Conservation (phyloP, 352 stramenopile genomes). For the Phytophthora crassamura region DNA sequence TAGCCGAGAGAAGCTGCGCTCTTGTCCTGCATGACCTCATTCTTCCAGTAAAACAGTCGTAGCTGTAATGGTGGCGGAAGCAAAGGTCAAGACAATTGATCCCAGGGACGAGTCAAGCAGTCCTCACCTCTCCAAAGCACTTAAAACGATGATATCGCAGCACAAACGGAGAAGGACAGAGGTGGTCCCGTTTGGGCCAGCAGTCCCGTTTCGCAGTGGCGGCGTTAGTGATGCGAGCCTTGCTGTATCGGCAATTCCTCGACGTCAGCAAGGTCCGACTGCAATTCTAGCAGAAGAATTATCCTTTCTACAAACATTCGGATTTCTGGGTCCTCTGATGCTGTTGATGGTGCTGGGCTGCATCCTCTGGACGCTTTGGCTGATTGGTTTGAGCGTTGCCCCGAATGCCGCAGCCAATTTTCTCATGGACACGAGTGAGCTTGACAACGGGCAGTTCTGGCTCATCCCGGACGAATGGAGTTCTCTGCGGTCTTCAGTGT, state of each 20-base stretch:
- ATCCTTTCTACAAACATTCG: constrained; percentile 19
- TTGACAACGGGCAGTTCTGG: constrained; percentile 38
- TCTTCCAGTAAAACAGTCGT: too few relatives aligned
- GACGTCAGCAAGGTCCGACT: too few relatives aligned
- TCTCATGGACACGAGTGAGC: constrained; percentile 35
- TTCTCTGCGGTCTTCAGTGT: constrained; percentile 22
- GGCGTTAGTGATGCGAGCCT: not conserved
- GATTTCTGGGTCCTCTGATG: constrained; percentile 12
- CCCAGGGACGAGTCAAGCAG: not conserved
- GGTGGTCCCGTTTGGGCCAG: not conserved
- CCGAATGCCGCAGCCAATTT: constrained; percentile 36
- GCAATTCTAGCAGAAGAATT: not conserved
- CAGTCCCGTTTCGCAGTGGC: not conserved
- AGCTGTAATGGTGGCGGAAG: not conserved
- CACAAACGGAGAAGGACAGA: not conserved
- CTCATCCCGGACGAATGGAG: constrained; percentile 29
- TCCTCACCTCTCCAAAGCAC: not conserved
- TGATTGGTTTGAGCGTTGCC: constrained; percentile 30
- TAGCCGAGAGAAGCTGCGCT: too few relatives aligned
- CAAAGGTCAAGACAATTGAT: not conserved
- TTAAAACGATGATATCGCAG: not conserved
- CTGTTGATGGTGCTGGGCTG: constrained; percentile 13
- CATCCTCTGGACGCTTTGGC: constrained; percentile 29
- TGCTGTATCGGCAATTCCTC: not conserved
- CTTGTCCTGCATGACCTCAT: too few relatives aligned